Conservation (phyloP, 352 stramenopile genomes). For the Globisporangium lucens region DNA sequence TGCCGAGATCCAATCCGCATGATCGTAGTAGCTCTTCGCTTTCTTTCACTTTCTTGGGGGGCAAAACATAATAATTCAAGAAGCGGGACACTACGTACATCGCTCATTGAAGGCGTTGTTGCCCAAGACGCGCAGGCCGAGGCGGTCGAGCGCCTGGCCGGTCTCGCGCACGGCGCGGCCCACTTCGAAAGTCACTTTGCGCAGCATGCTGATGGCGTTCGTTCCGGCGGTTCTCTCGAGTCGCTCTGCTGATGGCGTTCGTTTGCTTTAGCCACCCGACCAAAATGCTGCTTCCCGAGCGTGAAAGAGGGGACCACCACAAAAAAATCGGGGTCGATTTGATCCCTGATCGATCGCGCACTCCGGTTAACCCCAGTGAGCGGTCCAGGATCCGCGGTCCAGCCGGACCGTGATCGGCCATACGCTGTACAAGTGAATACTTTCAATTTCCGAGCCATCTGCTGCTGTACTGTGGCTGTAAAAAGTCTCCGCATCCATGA, state of each 20-base stretch:
- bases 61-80: background rate
- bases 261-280: conserved; percentile 8
- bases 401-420: background rate
- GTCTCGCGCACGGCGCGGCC: conserved; percentile 94
- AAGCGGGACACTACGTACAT: conserved; percentile 44
- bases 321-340: conserved; percentile 22
- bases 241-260: conserved; percentile 6
- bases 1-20: background rate
- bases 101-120: conserved; percentile 89
- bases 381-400: background rate
- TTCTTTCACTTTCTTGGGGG: background rate
- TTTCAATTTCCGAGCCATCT: no score
- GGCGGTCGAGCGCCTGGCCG: conserved; percentile 93
- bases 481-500: no score
- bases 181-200: conserved; percentile 88
- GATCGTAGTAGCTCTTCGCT: conserved; percentile 2
- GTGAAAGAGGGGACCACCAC: conserved; percentile 35
- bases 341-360: background rate
- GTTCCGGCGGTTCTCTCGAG: conserved; percentile 14
- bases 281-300: conserved; percentile 3
- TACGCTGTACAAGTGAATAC: no score
- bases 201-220: conserved; percentile 56
- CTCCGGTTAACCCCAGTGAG: background rate
- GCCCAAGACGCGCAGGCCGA: conserved; percentile 87
- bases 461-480: no score